A percentile compares a stretch with the other conserved stretches of the same genome.
phyloP scores from a whole-genome alignment of 495 filamentous ascomycete species.

The Aspergillus ellipticus region DNA sequence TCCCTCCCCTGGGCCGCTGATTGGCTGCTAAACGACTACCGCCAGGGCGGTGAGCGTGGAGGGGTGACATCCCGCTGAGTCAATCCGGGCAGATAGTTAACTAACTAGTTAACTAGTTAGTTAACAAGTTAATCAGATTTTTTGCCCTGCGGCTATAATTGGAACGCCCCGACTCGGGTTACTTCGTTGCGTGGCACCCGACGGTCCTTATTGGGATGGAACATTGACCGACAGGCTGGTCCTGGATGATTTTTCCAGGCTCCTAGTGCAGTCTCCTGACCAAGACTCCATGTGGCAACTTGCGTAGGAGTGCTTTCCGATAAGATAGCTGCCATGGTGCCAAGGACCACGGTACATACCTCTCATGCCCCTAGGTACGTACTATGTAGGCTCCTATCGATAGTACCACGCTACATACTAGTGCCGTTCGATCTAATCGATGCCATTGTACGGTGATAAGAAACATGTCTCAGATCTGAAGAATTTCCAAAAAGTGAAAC shows the following conservation, averaged over 20 bases:
- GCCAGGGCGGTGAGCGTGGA: slow-evolving; percentile 28
- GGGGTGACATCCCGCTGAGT: slow-evolving; percentile 9
- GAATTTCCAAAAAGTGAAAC: background rate
- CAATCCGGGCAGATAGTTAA: background rate
- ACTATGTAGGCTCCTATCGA: too few species aligned
- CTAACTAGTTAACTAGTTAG: too few species aligned
- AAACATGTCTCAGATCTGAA: background rate
- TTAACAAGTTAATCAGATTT: background rate
- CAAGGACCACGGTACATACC: background rate
- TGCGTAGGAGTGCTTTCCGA: too few species aligned
- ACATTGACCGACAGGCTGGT: too few species aligned
- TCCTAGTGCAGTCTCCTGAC: background rate
- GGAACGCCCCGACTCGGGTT: background rate
- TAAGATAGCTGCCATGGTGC: background rate
- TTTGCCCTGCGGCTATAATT: background rate
- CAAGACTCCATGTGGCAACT: background rate
- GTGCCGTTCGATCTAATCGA: background rate
- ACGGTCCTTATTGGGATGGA: background rate
- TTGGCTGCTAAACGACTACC: slow-evolving; percentile 38
- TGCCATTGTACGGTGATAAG: too few species aligned
- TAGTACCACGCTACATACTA: background rate
- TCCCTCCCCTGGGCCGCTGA: slow-evolving; percentile 10
- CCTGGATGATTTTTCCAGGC: background rate
- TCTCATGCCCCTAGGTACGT: too few species aligned
- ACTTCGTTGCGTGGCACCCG: background rate